Evolutionary conservation across 2,329 filamentous ascomycete genomes (phyloP), one percentile per base, ranked within the genome.

Genomic region (Pseudopyricularia javanii): DNA sequence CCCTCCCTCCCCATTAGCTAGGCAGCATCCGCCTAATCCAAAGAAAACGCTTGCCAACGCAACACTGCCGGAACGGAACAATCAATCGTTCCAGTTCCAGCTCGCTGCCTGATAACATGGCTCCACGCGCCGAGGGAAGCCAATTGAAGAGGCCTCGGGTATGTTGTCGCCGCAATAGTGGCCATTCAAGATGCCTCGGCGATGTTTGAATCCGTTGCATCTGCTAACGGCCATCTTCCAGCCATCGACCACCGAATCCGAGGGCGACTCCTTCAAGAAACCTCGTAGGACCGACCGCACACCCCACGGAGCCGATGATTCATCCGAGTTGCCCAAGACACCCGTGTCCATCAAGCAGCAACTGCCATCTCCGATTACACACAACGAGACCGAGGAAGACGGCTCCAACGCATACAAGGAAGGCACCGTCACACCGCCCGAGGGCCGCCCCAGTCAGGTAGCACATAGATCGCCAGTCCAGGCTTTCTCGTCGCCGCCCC

Each of bases 341-440:
- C 80, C 83, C 54, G 65, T 85, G 60, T 73, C 74, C 59, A 73
- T 79, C 60, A 79, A 80, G 62, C 75, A 81, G 52, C 86, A 88
- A 57, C 78, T 95, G 17, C 91, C 89, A 12, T 93, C 89, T 1
- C 91, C 90, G 12, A 70, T 91, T 56, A 95, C 88, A 1, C 74
- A 86, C 60, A 71, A 65, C 52, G 66, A 66, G 40, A 68, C 68
- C 28, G 72, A 81, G 60, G 80, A 79, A 47, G 80, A 79, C 47
- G 83, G 82, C 11, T 80, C 74, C 56, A 78, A 80, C 28, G 80
- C 64, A 59, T 75, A 75, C 59, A 88, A 91, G 62, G 85, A 91
- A 60, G 69, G 77, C 26, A 88, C 86, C 8, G 79, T 78, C 34
- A 88, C 86, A 24, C 87, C 88, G 1, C 82, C 82, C 2, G 77